Evolutionary conservation across 2,329 filamentous ascomycete species (phyloP).

Genomic region (Monilinia fructigena): DNA sequence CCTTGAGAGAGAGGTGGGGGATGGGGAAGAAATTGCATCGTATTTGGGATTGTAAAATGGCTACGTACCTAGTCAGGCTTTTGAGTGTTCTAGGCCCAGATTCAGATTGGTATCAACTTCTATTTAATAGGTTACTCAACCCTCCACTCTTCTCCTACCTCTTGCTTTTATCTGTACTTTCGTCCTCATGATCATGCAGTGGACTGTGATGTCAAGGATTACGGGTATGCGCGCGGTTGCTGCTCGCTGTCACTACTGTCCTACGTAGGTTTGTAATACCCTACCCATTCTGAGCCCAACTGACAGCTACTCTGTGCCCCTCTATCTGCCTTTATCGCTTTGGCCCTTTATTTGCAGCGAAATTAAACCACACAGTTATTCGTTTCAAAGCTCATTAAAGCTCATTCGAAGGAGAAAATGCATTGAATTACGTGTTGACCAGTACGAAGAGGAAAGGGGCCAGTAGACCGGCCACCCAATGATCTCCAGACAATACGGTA

Average conservation of each 20-base stretch:
- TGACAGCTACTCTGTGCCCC: too few relatives aligned
- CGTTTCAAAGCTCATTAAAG: too few relatives aligned
- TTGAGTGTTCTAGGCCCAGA: neutral
- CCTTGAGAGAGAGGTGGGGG: neutral
- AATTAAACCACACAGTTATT: too few relatives aligned
- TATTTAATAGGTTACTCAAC: neutral
- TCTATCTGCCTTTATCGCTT: neutral
- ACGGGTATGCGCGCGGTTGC: too few relatives aligned
- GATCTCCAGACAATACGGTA: neutral
- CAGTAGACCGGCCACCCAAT: neutral
- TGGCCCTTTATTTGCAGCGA: neutral
- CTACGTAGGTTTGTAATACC: too few relatives aligned
- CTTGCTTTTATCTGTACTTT: too few relatives aligned
- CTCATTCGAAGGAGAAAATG: too few relatives aligned
- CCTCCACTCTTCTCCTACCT: too few relatives aligned
- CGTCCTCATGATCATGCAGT: too few relatives aligned
- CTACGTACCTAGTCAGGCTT: neutral
- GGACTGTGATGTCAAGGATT: too few relatives aligned
- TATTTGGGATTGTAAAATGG: neutral
- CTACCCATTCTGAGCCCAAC: too few relatives aligned
- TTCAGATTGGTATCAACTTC: neutral
- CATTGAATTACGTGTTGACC: neutral
- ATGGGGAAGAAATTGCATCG: neutral
- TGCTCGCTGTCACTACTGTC: neutral
- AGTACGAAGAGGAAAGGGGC: neutral